These are phyloP conservation scores for Adiantum capillusveneris DNA, from an alignment of 75 land plant species.

Conservation along the genomic window DNA sequence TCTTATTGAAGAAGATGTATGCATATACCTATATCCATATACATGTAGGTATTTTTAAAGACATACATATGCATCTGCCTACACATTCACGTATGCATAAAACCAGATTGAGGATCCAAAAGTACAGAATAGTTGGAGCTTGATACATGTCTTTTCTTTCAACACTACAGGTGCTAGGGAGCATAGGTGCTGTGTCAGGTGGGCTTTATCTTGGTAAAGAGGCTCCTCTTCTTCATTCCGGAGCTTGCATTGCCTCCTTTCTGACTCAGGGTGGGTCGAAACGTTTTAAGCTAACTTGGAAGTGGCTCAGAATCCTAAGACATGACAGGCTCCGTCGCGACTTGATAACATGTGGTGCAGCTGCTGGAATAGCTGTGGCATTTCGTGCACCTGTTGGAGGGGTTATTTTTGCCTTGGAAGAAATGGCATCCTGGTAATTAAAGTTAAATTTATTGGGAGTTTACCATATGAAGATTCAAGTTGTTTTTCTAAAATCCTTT, in stretches of 20 bases:
- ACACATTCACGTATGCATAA: too few relatives aligned
- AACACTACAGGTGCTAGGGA: constrained; percentile 83
- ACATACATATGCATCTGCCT: too few relatives aligned
- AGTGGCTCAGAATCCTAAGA: constrained; percentile 66
- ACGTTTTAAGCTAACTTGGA: constrained; percentile 51
- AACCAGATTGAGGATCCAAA: too few relatives aligned
- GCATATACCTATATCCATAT: too few relatives aligned
- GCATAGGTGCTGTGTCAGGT: constrained; percentile 78
- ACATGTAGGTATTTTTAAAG: too few relatives aligned
- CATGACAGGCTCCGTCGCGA: constrained; percentile 79
- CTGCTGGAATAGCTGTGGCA: constrained; percentile 82
- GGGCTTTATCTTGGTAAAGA: constrained; percentile 77
- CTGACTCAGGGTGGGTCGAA: constrained; percentile 73
- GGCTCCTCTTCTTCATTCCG: constrained; percentile 83
- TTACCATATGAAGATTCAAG: too few relatives aligned
- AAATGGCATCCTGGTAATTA: constrained; percentile 56
- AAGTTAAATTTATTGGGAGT: too few relatives aligned
- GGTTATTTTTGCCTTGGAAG: constrained; percentile 78
- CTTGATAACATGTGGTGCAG: constrained; percentile 84
- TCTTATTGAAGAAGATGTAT: too few relatives aligned
- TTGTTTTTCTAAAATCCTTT: too few relatives aligned
- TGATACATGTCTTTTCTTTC: too few relatives aligned
- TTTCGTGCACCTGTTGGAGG: constrained; percentile 86
- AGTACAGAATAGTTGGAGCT: too few relatives aligned
- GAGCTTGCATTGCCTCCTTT: constrained; percentile 69